Evolutionary conservation across 208 protist genomes (phyloP).

Genomic region (Leishmania tropica): DNA sequence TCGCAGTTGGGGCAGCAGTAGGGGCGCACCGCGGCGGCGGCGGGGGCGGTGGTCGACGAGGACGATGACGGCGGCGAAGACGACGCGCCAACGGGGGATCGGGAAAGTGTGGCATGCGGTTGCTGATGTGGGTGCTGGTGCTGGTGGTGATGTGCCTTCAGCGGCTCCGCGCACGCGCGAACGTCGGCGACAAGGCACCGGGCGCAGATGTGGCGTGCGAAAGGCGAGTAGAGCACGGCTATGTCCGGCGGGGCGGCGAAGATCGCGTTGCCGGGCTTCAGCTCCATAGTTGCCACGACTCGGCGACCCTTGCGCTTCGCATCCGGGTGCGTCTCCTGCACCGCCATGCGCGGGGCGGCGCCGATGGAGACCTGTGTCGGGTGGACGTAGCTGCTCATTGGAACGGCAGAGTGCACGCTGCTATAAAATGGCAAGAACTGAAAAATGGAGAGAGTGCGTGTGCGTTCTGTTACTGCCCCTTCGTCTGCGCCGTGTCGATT

Average conservation of each 20-base stretch:
- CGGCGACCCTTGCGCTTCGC: slow-evolving; percentile 52
- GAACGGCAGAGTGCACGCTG: not conserved
- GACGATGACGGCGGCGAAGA: slow-evolving; percentile 3
- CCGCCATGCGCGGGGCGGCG: slow-evolving; percentile 27
- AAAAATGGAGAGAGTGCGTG: no score
- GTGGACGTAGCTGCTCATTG: slow-evolving; percentile 4
- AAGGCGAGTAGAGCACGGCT: slow-evolving; percentile 73
- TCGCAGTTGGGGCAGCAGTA: slow-evolving; percentile 69
- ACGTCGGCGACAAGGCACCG: slow-evolving; percentile 53
- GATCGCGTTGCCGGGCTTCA: slow-evolving; percentile 42
- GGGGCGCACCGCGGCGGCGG: not conserved
- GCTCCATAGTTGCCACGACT: slow-evolving; percentile 47
- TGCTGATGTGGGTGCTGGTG: not conserved
- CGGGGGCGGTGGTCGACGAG: not conserved
- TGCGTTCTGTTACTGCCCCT: not conserved
- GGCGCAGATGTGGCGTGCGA: slow-evolving; percentile 51
- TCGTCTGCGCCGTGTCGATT: not conserved
- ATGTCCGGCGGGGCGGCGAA: slow-evolving; percentile 55
- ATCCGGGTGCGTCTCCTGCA: slow-evolving; percentile 20
- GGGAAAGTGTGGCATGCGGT: not conserved
- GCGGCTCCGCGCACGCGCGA: not conserved
- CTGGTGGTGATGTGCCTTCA: not conserved
- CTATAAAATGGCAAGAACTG: no score
- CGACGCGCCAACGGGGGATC: not conserved
- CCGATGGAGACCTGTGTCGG: slow-evolving; percentile 5